Evolutionary conservation across 192 early-diverging fungal species (phyloP).

Genomic region (Anaeromyces robustus): DNA sequence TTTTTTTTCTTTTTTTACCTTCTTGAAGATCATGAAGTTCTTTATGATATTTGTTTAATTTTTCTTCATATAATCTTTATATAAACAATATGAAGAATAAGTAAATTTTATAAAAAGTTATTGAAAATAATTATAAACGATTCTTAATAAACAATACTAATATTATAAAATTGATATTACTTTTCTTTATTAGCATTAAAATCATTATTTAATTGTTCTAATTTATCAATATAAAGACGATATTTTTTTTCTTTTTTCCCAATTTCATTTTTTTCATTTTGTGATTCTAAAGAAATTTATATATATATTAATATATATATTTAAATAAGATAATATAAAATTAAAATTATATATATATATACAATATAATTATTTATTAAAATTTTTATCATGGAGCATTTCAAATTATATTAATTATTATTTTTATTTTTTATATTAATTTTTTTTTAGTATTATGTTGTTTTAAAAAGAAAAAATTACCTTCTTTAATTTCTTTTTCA

Average conservation of each 20-base stretch:
- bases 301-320: too few relatives aligned
- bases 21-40: background rate
- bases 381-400: too few relatives aligned
- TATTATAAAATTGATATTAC: background rate
- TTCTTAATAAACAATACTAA: too few relatives aligned
- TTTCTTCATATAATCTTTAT: background rate
- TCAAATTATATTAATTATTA: too few relatives aligned
- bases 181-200: background rate
- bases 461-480: background rate
- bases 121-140: too few relatives aligned
- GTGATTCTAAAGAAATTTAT: background rate
- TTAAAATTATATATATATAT: too few relatives aligned
- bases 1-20: background rate
- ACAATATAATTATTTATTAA: too few relatives aligned
- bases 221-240: background rate
- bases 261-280: background rate
- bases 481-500: background rate
- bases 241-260: background rate
- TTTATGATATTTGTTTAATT: background rate
- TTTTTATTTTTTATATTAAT: too few relatives aligned
- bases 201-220: background rate
- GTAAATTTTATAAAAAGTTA: too few relatives aligned
- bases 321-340: too few relatives aligned
- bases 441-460: too few relatives aligned
- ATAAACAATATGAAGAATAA: background rate